Conservation (phyloP, 1,284 basidiomycete genomes). For the Pseudozyma sp. region DNA sequence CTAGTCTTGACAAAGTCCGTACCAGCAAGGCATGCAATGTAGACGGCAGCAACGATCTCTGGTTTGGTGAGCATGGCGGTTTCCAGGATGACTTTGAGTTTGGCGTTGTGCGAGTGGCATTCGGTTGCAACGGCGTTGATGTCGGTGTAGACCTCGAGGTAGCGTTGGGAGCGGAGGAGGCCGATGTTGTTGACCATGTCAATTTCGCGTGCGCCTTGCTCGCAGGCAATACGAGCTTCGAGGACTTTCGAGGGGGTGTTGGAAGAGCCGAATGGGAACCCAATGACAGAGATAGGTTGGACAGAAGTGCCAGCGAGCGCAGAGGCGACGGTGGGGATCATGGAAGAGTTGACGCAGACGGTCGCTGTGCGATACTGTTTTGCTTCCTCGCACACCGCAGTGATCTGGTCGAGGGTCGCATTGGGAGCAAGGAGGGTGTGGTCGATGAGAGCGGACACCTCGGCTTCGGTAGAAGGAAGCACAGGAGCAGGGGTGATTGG, state of each 20-base stretch:
- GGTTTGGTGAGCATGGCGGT: slow-evolving; percentile 51
- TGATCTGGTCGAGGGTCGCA: slow-evolving; percentile 48
- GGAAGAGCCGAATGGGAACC: slow-evolving; percentile 53
- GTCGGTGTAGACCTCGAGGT: slow-evolving; percentile 49
- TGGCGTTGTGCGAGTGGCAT: slow-evolving; percentile 27
- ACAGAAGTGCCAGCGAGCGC: slow-evolving; percentile 66
- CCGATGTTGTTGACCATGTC: slow-evolving; percentile 67
- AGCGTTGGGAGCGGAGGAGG: slow-evolving; percentile 42
- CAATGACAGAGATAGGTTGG: slow-evolving; percentile 50
- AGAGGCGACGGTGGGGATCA: slow-evolving; percentile 72
- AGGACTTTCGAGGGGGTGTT: slow-evolving; percentile 50
- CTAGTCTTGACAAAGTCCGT: slow-evolving; percentile 63
- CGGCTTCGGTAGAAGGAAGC: slow-evolving; percentile 33
- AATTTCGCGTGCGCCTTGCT: slow-evolving; percentile 58
- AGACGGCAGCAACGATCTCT: slow-evolving; percentile 51
- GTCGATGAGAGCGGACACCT: slow-evolving; percentile 56
- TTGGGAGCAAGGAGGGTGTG: slow-evolving; percentile 64
- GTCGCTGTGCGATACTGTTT: slow-evolving; percentile 49
- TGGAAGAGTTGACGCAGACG: slow-evolving; percentile 61
- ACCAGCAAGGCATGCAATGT: slow-evolving; percentile 58
- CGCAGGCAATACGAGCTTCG: slow-evolving; percentile 46
- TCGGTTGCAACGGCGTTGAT: slow-evolving; percentile 49
- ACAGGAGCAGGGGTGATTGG: slow-evolving; percentile 31
- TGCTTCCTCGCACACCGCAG: slow-evolving; percentile 46
- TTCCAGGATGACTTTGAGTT: slow-evolving; percentile 63